Evolutionary conservation across 164 flowering plant species (phyloP).

Genomic region (Stephania cephalantha): DNA sequence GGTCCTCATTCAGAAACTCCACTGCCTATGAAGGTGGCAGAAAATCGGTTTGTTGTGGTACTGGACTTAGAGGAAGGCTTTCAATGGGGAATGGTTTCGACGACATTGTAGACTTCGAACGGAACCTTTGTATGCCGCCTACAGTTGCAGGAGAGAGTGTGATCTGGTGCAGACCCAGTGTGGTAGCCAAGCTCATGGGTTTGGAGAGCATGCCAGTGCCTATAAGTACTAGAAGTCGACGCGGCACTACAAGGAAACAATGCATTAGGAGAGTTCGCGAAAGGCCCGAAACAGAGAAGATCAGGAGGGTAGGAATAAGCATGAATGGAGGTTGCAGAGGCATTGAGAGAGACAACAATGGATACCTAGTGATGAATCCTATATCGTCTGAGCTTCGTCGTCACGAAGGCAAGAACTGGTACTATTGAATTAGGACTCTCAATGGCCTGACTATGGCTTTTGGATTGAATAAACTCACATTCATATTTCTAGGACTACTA

Average conservation of each 20-base stretch:
- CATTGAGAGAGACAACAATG: neutral
- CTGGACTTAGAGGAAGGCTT: slow-evolving; percentile 17
- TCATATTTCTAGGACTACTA: neutral
- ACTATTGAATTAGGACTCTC: neutral
- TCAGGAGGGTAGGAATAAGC: slow-evolving; percentile 10
- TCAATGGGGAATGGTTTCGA: slow-evolving; percentile 11
- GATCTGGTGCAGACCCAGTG: slow-evolving; percentile 84
- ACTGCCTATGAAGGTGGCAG: slow-evolving; percentile 18
- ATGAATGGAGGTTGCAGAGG: neutral
- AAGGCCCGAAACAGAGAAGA: slow-evolving; percentile 32
- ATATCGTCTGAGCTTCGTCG: neutral
- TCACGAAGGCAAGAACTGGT: neutral
- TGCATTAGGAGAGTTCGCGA: slow-evolving; percentile 33
- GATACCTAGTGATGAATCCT: neutral
- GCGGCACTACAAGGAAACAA: slow-evolving; percentile 24
- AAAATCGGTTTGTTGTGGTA: slow-evolving; percentile 28
- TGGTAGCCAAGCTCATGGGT: slow-evolving; percentile 88
- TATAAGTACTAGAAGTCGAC: slow-evolving; percentile 8
- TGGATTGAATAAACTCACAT: neutral
- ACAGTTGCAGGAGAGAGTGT: slow-evolving; percentile 62
- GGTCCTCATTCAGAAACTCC: slow-evolving; percentile 55
- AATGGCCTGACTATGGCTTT: neutral
- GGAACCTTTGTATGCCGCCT: slow-evolving; percentile 29
- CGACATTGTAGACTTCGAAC: slow-evolving; percentile 13
- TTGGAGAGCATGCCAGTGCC: slow-evolving; percentile 81